Conservation (phyloP, 257 asterid species). For the Jacaranda copaia region DNA sequence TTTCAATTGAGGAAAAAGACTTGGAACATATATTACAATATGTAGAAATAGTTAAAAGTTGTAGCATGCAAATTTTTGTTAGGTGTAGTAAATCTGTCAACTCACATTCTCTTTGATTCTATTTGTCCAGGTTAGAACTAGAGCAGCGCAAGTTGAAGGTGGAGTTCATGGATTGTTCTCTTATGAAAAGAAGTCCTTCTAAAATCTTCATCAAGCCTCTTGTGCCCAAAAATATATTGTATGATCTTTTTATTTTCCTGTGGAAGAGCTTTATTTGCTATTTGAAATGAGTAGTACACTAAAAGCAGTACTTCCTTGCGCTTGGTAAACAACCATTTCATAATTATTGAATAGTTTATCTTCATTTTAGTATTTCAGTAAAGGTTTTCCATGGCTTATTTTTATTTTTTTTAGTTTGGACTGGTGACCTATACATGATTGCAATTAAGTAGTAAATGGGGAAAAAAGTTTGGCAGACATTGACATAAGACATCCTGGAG, state of each 20-base stretch:
- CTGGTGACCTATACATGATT: neutral
- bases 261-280: neutral
- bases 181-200: slow-evolving; percentile 67
- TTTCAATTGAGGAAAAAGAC: neutral
- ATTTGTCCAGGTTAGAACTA: slow-evolving; percentile 64
- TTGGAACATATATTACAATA: neutral
- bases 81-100: neutral
- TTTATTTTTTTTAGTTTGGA: neutral
- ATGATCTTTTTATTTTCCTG: slow-evolving; percentile 7
- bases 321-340: neutral
- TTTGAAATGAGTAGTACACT: neutral
- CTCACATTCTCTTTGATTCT: neutral
- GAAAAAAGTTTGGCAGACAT: too few species aligned
- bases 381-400: neutral
- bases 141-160: slow-evolving; percentile 84
- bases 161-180: slow-evolving; percentile 73
- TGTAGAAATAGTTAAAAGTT: neutral
- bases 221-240: slow-evolving; percentile 5
- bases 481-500: too few species aligned
- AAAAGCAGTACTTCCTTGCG: too few species aligned
- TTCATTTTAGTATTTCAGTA: neutral
- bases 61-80: neutral
- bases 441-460: neutral
- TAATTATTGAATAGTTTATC: neutral
- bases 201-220: neutral